phyloP scores from a whole-genome alignment of 2,329 filamentous ascomycete species.

The Lachnellula arida region DNA sequence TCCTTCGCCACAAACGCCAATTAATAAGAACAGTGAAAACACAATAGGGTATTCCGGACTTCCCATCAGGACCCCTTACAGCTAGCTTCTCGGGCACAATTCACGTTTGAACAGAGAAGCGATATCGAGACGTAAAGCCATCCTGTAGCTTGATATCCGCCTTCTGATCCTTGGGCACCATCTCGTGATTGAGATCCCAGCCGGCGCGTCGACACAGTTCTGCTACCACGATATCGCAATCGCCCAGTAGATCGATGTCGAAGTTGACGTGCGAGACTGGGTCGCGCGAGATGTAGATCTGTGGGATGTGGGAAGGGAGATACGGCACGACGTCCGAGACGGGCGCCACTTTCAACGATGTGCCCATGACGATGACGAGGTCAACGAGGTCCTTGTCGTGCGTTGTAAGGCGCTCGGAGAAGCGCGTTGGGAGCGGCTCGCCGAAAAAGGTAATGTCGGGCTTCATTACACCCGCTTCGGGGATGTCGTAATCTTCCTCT shows the following conservation, averaged over 20 bases:
- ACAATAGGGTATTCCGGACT: too few species aligned
- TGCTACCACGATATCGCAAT: conserved; percentile 85
- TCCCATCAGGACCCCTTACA: too few species aligned
- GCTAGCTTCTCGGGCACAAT: not conserved
- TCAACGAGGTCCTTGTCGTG: conserved; percentile 78
- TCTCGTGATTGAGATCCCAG: conserved; percentile 78
- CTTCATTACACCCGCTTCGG: conserved; percentile 78
- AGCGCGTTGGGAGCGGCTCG: conserved; percentile 79
- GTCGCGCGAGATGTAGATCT: conserved; percentile 85
- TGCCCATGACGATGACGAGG: conserved; percentile 92
- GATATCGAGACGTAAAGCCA: conserved; percentile 42
- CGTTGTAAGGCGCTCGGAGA: conserved; percentile 74
- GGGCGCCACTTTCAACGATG: conserved; percentile 89
- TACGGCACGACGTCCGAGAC: conserved; percentile 87
- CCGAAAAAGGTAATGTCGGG: conserved; percentile 98
- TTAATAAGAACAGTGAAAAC: too few species aligned
- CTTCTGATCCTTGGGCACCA: conserved; percentile 66
- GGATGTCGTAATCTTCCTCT: conserved; percentile 58
- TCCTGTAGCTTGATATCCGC: conserved; percentile 51
- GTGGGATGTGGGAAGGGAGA: conserved; percentile 73
- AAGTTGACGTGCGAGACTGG: conserved; percentile 88
- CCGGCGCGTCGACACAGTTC: conserved; percentile 79
- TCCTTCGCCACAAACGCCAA: not conserved
- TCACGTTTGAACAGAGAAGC: conserved; percentile 31
- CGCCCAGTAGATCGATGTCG: conserved; percentile 92